A percentile compares a stretch with the other conserved stretches of the same genome.
phyloP scores from a whole-genome alignment of 352 stramenopile genomes.

The Phytopythium kandeliae region DNA sequence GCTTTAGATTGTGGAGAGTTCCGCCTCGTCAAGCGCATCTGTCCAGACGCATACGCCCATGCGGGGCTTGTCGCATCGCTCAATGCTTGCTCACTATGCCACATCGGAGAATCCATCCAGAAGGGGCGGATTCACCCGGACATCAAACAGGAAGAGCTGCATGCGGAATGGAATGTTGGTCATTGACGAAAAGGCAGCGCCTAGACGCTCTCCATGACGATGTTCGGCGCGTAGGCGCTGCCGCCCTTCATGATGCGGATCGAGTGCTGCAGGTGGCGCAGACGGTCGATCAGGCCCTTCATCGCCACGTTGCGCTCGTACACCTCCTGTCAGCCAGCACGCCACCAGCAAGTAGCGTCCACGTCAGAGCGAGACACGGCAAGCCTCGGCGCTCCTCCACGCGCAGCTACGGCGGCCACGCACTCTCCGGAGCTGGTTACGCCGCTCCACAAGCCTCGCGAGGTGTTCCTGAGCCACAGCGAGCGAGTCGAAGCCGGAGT shows the following conservation, averaged over 20 bases:
- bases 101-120: too few relatives aligned
- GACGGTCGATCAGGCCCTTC: constrained; percentile 76
- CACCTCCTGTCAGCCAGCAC: constrained; percentile 45
- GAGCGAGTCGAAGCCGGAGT: constrained; percentile 2
- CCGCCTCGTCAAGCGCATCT: too few relatives aligned
- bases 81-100: too few relatives aligned
- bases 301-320: constrained; percentile 84
- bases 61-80: not conserved
- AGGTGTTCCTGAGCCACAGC: constrained; percentile 27
- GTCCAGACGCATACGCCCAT: not conserved
- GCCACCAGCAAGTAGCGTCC: not conserved
- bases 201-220: constrained; percentile 80
- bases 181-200: not conserved
- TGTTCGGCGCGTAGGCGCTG: constrained; percentile 42
- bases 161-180: not conserved
- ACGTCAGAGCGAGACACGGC: not conserved
- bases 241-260: constrained; percentile 70
- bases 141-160: not conserved
- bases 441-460: constrained; percentile 49
- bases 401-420: not conserved
- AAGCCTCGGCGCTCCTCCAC: not conserved
- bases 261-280: constrained; percentile 71
- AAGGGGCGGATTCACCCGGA: not conserved
- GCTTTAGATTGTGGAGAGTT: not conserved
- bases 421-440: constrained; percentile 69